Evolutionary conservation across 768 basidiomycete genomes (phyloP), one percentile per base, ranked within the genome.

Genomic region (Omphalotus guepiniiformis): DNA sequence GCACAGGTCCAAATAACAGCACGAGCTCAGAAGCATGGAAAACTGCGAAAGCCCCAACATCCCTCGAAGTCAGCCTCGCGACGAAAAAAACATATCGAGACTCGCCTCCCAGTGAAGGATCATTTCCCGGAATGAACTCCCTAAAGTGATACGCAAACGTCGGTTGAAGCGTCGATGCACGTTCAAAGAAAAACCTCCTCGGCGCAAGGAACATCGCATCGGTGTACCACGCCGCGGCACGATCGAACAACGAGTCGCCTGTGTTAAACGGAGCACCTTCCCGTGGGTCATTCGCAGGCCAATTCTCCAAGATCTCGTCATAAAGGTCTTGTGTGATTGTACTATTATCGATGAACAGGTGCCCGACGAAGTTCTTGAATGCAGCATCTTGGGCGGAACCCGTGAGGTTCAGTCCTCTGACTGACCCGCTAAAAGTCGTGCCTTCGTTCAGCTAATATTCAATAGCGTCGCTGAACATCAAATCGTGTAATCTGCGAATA

Each of bases 211-310:
- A 83, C 76, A 80, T 81, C 43, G 69, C 63, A 50, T 77, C 78
- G 1, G 76, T 76, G 52, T 82, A 83, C 75, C 76, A 83, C 0
- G 79, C 67, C 37, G 62, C 74, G 0, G 69, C 74, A 37, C 80
- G 60, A 53, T 83, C 80, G 46, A 78, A 83, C 6, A 83, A 63
- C 7, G 73, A 74, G 56, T 83, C 78, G 0, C 81, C 80, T 0
- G 78, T 83, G 47, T 76, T 73, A 64, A 79, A 82, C 0, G 73
- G 69, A 1, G 72, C 73, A 3, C 79, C 78, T 3, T 71, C 58
- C 2, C 66, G 55, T 2, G 71, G 63, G 42, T 76, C 73, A 41
- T 80, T 74, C 0, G 74, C 73, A 0, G 78, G 76, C 59, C 68
- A 83, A 8, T 75, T 49, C 0, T 45, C 32, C 26, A 71, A 55